phyloP scores from a whole-genome alignment of 169 alveolate species.

The Plasmodium gonderi region DNA sequence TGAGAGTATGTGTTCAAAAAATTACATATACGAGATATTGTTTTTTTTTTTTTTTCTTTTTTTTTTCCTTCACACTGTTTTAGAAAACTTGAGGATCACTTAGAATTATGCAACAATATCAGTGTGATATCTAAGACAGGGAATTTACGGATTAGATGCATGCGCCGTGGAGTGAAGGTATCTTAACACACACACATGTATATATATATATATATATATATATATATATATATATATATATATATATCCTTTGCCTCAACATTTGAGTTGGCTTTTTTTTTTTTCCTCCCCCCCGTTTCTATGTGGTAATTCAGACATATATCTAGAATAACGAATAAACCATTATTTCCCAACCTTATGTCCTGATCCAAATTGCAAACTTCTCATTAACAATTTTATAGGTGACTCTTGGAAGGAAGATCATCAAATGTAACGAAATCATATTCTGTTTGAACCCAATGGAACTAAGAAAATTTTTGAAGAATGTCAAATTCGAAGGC shows the following conservation, averaged over 20 bases:
- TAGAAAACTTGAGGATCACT: conserved; percentile 37
- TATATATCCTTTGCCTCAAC: not conserved
- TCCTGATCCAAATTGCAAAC: too few relatives aligned
- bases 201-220: too few relatives aligned
- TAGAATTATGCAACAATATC: conserved; percentile 8
- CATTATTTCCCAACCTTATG: too few relatives aligned
- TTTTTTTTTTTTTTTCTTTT: not conserved
- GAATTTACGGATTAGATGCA: conserved; percentile 3
- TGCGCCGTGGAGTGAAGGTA: conserved; percentile 17
- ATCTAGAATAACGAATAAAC: too few relatives aligned
- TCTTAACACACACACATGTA: too few relatives aligned
- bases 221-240: too few relatives aligned
- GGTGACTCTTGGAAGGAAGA: conserved; percentile 32
- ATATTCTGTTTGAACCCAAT: conserved; percentile 42
- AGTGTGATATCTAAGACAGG: not conserved
- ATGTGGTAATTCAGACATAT: too few relatives aligned
- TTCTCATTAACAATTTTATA: too few relatives aligned
- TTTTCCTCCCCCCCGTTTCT: not conserved
- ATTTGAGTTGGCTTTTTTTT: not conserved
- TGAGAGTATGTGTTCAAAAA: too few relatives aligned
- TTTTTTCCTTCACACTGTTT: not conserved
- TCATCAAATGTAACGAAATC: conserved; percentile 6
- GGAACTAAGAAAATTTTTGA: conserved; percentile 17
- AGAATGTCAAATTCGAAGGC: not conserved
- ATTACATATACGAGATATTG: not conserved